Conservation (phyloP, 192 early-diverging fungal species). For the Backusella circina region DNA sequence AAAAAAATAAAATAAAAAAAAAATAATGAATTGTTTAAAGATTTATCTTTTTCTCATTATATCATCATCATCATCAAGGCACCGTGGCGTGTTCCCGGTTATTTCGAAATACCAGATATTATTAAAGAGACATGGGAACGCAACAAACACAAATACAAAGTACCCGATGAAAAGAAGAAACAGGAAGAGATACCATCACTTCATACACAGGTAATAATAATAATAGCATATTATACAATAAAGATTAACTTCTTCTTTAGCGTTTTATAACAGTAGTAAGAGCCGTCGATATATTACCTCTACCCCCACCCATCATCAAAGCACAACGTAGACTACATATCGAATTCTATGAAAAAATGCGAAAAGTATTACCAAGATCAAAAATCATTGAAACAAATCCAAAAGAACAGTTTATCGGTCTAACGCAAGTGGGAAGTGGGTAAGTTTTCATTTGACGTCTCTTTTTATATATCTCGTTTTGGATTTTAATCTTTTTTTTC, state of each 20-base stretch:
- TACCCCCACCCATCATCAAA: slow-evolving; percentile 21
- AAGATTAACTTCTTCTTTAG: not conserved
- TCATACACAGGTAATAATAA: slow-evolving; percentile 23
- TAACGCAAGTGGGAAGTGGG: slow-evolving; percentile 28
- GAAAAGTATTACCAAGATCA: slow-evolving; percentile 20
- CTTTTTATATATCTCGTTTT: too few relatives aligned
- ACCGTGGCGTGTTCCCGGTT: slow-evolving; percentile 17
- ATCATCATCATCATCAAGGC: not conserved
- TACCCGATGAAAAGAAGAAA: not conserved
- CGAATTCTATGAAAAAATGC: slow-evolving; percentile 33
- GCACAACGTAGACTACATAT: slow-evolving; percentile 22
- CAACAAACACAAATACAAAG: not conserved
- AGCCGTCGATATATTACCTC: slow-evolving; percentile 21
- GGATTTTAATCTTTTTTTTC: too few relatives aligned
- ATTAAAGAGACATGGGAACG: slow-evolving; percentile 27
- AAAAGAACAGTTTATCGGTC: slow-evolving; percentile 20
- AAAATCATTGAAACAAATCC: slow-evolving; percentile 32
- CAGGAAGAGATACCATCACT: slow-evolving; percentile 23
- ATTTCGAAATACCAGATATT: slow-evolving; percentile 34
- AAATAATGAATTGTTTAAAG: too few relatives aligned
- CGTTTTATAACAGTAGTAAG: slow-evolving; percentile 32
- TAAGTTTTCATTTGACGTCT: not conserved
- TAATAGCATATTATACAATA: slow-evolving; percentile 1
- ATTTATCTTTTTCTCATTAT: not conserved
- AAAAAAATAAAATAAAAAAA: too few relatives aligned